Percentiles rank a stretch among this genome's conserved stretches.
Conservation (phyloP, 2,329 filamentous ascomycete genomes). For the Tolypocladium album region DNA sequence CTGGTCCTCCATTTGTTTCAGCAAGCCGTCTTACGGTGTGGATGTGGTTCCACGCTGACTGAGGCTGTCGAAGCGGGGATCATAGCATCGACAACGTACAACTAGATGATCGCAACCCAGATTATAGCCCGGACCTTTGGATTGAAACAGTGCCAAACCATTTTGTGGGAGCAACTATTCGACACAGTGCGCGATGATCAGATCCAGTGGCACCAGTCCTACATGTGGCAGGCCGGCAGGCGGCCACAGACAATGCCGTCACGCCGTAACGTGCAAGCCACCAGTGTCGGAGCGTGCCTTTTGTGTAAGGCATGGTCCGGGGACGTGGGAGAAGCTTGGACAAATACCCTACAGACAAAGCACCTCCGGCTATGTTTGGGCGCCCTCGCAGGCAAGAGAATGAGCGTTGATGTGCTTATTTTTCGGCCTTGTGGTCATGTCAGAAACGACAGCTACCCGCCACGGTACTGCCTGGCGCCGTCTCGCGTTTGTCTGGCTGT, state of each 20-base stretch:
- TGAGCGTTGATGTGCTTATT: not conserved
- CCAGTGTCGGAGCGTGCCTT: not conserved
- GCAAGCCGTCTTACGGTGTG: not conserved
- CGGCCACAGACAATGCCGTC: not conserved
- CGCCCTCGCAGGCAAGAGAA: not conserved
- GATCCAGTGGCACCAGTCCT: not conserved
- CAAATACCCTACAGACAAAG: not conserved
- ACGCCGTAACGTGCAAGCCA: not conserved
- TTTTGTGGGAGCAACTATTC: not conserved
- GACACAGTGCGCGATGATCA: not conserved
- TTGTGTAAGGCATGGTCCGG: not conserved
- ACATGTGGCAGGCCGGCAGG: no score
- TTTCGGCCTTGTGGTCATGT: not conserved
- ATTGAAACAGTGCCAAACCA: not conserved
- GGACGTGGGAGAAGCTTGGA: not conserved
- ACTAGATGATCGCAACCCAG: not conserved
- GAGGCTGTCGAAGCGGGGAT: not conserved
- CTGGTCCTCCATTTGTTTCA: not conserved
- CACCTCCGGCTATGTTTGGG: not conserved
- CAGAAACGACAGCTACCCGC: not conserved
- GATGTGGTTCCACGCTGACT: not conserved
- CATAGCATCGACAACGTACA: no score
- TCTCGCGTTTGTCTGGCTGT: not conserved
- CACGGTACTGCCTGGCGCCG: not conserved
- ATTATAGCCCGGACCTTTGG: not conserved